Conservation (phyloP, 2,329 filamentous ascomycete species). For the Aureobasidium pullulans region DNA sequence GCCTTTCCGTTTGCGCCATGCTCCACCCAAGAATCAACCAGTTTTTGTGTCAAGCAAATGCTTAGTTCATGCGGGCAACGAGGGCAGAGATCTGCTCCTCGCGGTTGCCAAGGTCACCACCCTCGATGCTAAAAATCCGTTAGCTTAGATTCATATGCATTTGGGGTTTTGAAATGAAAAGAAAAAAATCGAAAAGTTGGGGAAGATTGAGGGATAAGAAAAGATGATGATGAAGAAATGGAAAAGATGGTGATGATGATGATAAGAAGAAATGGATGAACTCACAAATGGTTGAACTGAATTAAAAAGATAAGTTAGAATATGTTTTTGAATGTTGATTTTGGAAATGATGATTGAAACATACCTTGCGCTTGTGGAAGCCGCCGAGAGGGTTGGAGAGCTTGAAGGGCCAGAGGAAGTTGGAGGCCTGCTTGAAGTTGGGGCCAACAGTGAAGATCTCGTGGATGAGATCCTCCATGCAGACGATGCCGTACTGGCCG, state of each 20-base stretch:
- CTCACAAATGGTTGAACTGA: slow-evolving; percentile 26
- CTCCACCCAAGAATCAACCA: slow-evolving; percentile 10
- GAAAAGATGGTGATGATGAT: too few relatives aligned
- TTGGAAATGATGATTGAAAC: neutral
- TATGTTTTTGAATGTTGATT: neutral
- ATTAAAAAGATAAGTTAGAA: neutral
- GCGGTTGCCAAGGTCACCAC: slow-evolving; percentile 93
- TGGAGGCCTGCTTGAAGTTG: slow-evolving; percentile 96
- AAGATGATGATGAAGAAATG: too few relatives aligned
- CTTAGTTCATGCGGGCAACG: slow-evolving; percentile 97
- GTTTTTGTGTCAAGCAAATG: neutral
- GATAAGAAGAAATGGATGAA: too few relatives aligned
- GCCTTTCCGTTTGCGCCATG: slow-evolving; percentile 15
- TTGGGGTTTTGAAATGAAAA: too few relatives aligned
- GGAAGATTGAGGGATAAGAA: too few relatives aligned
- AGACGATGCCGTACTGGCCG: slow-evolving; percentile 98
- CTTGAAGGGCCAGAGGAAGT: slow-evolving; percentile 99
- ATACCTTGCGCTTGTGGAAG: slow-evolving; percentile 13
- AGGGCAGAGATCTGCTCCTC: slow-evolving; percentile 97
- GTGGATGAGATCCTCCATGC: slow-evolving; percentile 98
- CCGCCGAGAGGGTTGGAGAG: slow-evolving; percentile 96
- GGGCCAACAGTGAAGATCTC: slow-evolving; percentile 98
- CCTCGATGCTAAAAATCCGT: slow-evolving; percentile 57
- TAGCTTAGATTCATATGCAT: too few relatives aligned
- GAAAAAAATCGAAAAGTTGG: too few relatives aligned